phyloP scores from a whole-genome alignment of 345 rosid genomes.

The Linum trigynum region DNA sequence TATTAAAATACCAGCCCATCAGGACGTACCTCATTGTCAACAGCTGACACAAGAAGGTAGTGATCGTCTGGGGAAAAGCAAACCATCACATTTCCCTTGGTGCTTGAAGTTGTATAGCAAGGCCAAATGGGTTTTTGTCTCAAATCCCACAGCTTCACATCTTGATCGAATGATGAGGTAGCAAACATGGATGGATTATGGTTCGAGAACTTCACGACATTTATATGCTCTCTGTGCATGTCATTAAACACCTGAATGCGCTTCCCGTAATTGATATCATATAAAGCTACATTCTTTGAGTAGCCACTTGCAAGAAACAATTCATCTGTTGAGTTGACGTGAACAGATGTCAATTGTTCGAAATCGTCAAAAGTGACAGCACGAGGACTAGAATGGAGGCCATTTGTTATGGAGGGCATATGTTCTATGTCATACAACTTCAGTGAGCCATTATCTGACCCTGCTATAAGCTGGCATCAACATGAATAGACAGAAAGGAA shows the following conservation, averaged over 20 bases:
- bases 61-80: slow-evolving; percentile 99
- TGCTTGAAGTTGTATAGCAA: slow-evolving; percentile 71
- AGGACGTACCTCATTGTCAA: slow-evolving; percentile 80
- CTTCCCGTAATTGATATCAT: slow-evolving; percentile 68
- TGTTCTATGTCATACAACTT: slow-evolving; percentile 60
- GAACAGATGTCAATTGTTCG: slow-evolving; percentile 86
- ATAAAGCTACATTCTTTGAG: slow-evolving; percentile 75
- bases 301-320: slow-evolving; percentile 92
- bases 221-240: slow-evolving; percentile 86
- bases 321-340: slow-evolving; percentile 76
- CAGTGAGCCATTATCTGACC: slow-evolving; percentile 88
- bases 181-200: slow-evolving; percentile 83
- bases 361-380: slow-evolving; percentile 72
- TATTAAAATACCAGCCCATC: background rate
- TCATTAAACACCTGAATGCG: slow-evolving; percentile 64
- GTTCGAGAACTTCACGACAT: slow-evolving; percentile 87
- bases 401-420: slow-evolving; percentile 28
- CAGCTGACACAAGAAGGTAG: slow-evolving; percentile 87
- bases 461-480: slow-evolving; percentile 71
- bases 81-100: slow-evolving; percentile 92
- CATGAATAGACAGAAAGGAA: slow-evolving; percentile 1
- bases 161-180: slow-evolving; percentile 91
- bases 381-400: slow-evolving; percentile 25
- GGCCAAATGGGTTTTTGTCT: slow-evolving; percentile 69
- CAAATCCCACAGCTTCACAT: slow-evolving; percentile 88